Evolutionary conservation across 2,329 filamentous ascomycete genomes (phyloP).

Genomic region (Spiromastix sp.): DNA sequence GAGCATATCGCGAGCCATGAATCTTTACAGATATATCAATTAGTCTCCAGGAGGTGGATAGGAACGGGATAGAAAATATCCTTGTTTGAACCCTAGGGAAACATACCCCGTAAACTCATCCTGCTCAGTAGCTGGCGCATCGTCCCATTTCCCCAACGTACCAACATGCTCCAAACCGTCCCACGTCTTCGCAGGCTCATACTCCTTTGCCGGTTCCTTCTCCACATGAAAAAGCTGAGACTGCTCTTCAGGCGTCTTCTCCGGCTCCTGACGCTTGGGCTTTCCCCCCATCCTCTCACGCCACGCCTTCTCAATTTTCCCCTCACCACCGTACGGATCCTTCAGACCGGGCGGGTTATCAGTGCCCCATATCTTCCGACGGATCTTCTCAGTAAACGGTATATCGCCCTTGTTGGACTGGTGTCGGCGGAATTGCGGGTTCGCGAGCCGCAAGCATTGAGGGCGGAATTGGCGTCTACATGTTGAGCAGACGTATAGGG

Average conservation of each 20-base stretch:
- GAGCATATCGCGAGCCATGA: conserved; percentile 28
- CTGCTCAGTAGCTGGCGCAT: conserved; percentile 23
- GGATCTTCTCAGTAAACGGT: conserved; percentile 35
- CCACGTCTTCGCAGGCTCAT: conserved; percentile 40
- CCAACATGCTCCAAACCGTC: conserved; percentile 47
- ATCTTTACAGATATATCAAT: conserved; percentile 13
- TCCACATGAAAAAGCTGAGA: conserved; percentile 4
- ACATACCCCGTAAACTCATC: conserved; percentile 36
- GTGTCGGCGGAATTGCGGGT: conserved; percentile 21
- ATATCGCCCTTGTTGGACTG: conserved; percentile 14
- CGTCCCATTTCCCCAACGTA: conserved; percentile 31
- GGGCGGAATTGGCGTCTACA: conserved; percentile 29
- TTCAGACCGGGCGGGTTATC: conserved; percentile 38
- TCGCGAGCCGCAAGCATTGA: conserved; percentile 17
- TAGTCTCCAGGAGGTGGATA: too few species aligned
- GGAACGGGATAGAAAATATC: conserved; percentile 1
- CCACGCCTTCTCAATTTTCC: conserved; percentile 21
- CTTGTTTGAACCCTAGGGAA: too few species aligned
- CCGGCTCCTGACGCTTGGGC: conserved; percentile 10
- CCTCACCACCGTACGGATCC: conserved; percentile 38
- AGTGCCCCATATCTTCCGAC: conserved; percentile 40
- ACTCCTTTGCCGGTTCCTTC: conserved; percentile 21
- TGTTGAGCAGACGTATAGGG: conserved; percentile 30
- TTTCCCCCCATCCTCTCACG: conserved; percentile 12
- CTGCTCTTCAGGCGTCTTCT: conserved; percentile 6